Evolutionary conservation across 2,329 filamentous ascomycete species (phyloP), one percentile per base, ranked within the genome.

Genomic region (Colletotrichum agaves): DNA sequence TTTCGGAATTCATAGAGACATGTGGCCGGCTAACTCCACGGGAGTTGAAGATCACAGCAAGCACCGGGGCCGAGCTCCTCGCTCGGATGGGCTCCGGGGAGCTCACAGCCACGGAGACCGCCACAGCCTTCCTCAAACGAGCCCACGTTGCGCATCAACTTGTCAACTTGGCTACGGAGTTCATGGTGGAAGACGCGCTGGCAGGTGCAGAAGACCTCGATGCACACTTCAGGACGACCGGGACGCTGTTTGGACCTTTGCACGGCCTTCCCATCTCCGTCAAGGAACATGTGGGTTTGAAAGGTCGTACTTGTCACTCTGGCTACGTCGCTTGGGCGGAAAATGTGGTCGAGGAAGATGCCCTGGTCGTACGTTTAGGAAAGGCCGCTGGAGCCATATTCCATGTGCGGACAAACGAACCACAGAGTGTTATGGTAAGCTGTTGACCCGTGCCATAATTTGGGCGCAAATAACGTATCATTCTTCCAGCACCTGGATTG

Each of bases 211-310:
- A 71, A 39, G 33, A 73, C 8, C 74, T 86, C 1, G 86, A 88
- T 71, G 73, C 76, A 0, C 73, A 84, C 61, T 73, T 82, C 2
- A 39, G 47, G 17, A 23, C 27, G 2, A 67, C 62, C 8, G 76
- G 79, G 2, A 74, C 77, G 67, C 76, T 83, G 0, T 70, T 84
- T 4, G 88, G 88, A 0, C 86, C 87, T 5, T 78, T 90, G 0
- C 73, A 75, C 61, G 74, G 74, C 10, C 53, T 75, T 31, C 74
- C 73, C 2, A 69, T 73, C 39, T 73, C 70, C 2, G 33, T 73
- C 35, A 74, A 74, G 47, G 73, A 74, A 10, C 69, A 71, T 11
- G 41, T 74, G 37, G 53, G 59, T 8, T 35, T 75, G 5, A 72
- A 67, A n/a, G 66, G 68, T 33, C 69, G 52, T 19, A 73, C 66